A percentile compares a stretch with the other conserved stretches of the same genome.
Evolutionary conservation across 139 green algal species (phyloP).

Genomic region (Pycnococcus provasolii): DNA sequence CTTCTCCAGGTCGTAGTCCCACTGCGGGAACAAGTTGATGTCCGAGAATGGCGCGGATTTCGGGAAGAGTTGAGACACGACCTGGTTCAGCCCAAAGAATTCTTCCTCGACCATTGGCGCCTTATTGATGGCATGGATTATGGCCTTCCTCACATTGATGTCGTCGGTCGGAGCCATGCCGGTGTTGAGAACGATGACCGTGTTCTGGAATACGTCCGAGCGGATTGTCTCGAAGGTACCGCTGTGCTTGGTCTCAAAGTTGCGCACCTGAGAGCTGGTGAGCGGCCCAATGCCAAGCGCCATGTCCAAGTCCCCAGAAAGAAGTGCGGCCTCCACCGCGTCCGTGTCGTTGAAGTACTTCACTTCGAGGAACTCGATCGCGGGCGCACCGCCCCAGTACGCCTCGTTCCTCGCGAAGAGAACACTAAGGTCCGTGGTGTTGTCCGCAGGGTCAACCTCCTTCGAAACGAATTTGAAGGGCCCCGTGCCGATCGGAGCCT

Average conservation of each 20-base stretch:
- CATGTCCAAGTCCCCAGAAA: constrained; percentile 6
- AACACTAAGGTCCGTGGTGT: neutral
- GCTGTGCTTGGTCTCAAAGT: constrained; percentile 10
- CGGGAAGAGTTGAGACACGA: neutral
- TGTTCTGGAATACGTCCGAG: constrained; percentile 9
- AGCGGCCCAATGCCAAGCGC: constrained; percentile 7
- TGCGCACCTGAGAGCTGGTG: neutral
- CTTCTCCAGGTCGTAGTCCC: constrained; percentile 26
- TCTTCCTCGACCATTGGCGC: constrained; percentile 20
- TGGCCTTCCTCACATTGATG: constrained; percentile 12
- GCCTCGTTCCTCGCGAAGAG: neutral
- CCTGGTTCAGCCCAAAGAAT: constrained; percentile 14
- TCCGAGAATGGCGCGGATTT: constrained; percentile 7
- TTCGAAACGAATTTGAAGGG: neutral
- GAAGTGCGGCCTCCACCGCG: constrained; percentile 10
- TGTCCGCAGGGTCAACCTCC: neutral
- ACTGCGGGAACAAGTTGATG: constrained; percentile 4
- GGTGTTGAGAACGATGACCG: constrained; percentile 19
- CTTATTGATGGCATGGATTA: constrained; percentile 21
- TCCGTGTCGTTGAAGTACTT: constrained; percentile 11
- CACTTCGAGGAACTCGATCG: constrained; percentile 7
- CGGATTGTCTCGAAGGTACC: constrained; percentile 4
- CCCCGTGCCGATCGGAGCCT: neutral
- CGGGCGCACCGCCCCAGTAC: neutral
- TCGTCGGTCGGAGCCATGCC: constrained; percentile 16